These are phyloP conservation scores for Nakazawaea pomicola DNA, from an alignment of 805 yeast species.

Conservation along the genomic window DNA sequence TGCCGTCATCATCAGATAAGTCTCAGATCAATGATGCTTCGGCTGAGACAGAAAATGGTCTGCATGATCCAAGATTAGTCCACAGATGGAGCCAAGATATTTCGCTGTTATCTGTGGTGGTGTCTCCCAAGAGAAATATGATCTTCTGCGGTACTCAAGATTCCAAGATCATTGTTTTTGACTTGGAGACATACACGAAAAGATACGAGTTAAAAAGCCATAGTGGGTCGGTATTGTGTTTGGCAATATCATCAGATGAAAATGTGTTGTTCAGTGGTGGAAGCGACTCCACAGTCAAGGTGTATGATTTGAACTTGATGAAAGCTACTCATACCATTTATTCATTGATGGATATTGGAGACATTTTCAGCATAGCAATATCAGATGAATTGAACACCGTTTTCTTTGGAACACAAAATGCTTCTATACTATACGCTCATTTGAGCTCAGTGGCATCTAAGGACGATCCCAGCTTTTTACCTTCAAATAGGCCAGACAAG, in stretches of 20 bases:
- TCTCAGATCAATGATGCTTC: not conserved
- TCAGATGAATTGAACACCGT: constrained; percentile 52
- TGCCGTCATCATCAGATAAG: not conserved
- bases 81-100: constrained; percentile 76
- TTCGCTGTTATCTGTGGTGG: constrained; percentile 67
- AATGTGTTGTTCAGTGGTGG: constrained; percentile 75
- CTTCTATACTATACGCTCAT: constrained; percentile 73
- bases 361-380: constrained; percentile 81
- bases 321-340: constrained; percentile 67
- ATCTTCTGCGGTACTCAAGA: constrained; percentile 91
- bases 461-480: constrained; percentile 36
- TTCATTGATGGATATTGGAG: constrained; percentile 86
- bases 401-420: constrained; percentile 89
- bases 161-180: constrained; percentile 69
- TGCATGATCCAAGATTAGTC: constrained; percentile 28
- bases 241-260: constrained; percentile 51
- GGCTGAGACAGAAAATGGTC: not conserved
- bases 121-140: constrained; percentile 52
- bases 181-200: constrained; percentile 57
- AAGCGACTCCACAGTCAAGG: constrained; percentile 81
- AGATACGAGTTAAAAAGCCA: constrained; percentile 55
- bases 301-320: constrained; percentile 62
- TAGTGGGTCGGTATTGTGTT: constrained; percentile 68
- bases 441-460: constrained; percentile 21
- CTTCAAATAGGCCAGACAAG: constrained; percentile 67